Conservation (phyloP, 768 basidiomycete species). For the Pulveroboletus sp. region DNA sequence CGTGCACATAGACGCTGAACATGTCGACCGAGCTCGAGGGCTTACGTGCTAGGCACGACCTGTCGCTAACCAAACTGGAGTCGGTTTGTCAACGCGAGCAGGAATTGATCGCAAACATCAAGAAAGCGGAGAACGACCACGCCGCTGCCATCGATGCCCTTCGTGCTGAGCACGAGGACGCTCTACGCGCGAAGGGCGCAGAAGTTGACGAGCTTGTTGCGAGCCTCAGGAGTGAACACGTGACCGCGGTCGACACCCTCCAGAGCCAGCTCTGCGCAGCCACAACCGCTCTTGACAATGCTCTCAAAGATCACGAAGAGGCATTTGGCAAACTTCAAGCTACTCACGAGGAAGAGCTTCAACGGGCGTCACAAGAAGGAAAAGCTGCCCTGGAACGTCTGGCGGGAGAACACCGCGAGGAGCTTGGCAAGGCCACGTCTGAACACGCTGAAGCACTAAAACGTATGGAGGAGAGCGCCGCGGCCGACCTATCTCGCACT, state of each 20-base stretch:
- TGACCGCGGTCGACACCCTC: slow-evolving; percentile 35
- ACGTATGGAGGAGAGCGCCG: slow-evolving; percentile 57
- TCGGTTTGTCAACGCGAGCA: slow-evolving; percentile 54
- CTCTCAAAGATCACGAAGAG: slow-evolving; percentile 55
- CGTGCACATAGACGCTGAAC: slow-evolving; percentile 58
- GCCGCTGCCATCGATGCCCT: slow-evolving; percentile 46
- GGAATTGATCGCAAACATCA: slow-evolving; percentile 47
- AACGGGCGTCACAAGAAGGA: slow-evolving; percentile 52
- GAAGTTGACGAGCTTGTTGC: slow-evolving; percentile 42
- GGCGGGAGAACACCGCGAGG: slow-evolving; percentile 51
- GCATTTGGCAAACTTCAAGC: slow-evolving; percentile 53
- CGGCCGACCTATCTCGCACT: slow-evolving; percentile 57
- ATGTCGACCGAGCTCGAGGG: slow-evolving; percentile 85
- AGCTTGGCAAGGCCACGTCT: slow-evolving; percentile 42
- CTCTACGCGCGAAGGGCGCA: slow-evolving; percentile 37
- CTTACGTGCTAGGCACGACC: slow-evolving; percentile 57
- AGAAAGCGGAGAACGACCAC: slow-evolving; percentile 49
- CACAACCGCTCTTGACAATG: slow-evolving; percentile 40
- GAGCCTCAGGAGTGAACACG: slow-evolving; percentile 50
- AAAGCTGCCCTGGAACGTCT: slow-evolving; percentile 45
- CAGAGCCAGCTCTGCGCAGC: slow-evolving; percentile 44
- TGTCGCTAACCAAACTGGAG: slow-evolving; percentile 50
- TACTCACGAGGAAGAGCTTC: slow-evolving; percentile 53
- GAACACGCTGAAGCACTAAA: slow-evolving; percentile 57
- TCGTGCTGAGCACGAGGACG: slow-evolving; percentile 42